Evolutionary conservation across 345 rosid genomes (phyloP).

Genomic region (Arabidopsis thaliana): DNA sequence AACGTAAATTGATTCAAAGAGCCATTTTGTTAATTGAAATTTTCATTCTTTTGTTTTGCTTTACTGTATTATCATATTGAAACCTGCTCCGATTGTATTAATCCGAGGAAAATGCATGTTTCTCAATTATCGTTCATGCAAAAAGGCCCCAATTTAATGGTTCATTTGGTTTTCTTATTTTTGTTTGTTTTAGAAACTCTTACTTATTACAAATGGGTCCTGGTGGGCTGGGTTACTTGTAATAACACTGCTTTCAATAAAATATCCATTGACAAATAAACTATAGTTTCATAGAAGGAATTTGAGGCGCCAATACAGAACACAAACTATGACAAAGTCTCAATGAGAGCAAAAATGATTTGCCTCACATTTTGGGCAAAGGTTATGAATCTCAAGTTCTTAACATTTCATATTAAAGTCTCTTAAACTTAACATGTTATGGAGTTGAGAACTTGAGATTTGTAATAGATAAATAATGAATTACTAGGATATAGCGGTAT

Average conservation of each 20-base stretch:
- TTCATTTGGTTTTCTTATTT: background rate
- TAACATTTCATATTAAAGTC: too few relatives aligned
- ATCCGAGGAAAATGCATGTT: constrained; percentile 3
- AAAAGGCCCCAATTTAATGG: background rate
- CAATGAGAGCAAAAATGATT: background rate
- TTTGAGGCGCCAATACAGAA: too few relatives aligned
- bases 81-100: background rate
- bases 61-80: background rate
- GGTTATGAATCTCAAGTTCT: too few relatives aligned
- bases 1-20: constrained; percentile 31
- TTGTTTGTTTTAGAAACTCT: background rate
- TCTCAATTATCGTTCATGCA: background rate
- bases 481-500: too few relatives aligned
- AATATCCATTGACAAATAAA: background rate
- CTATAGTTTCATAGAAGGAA: background rate
- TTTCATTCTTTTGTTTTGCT: constrained; percentile 7
- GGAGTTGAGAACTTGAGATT: too few relatives aligned
- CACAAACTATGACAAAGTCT: background rate
- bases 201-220: background rate
- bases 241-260: background rate
- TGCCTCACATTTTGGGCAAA: too few relatives aligned
- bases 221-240: background rate
- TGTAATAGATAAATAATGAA: too few relatives aligned
- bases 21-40: constrained; percentile 12
- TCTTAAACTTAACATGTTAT: too few relatives aligned